A percentile compares a stretch with the other conserved stretches of the same genome.
Conservation (phyloP, 805 yeast genomes). For the Kodamaea nitidulidarum region DNA sequence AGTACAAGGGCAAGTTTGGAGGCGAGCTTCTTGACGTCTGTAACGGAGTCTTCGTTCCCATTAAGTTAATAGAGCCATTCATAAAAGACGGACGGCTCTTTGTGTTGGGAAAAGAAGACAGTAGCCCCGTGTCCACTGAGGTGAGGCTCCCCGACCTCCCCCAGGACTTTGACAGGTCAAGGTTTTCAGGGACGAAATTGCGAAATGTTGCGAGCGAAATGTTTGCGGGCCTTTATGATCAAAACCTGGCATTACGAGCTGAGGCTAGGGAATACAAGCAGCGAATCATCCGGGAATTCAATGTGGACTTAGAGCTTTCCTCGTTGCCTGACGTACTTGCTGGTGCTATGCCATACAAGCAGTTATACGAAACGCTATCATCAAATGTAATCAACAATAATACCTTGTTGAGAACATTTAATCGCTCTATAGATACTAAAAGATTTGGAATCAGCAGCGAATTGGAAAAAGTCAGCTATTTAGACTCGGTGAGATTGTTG, state of each 20-base stretch:
- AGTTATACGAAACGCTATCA: constrained; percentile 35
- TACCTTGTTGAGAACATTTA: not conserved
- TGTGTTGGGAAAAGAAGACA: constrained; percentile 17
- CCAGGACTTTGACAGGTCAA: constrained; percentile 2
- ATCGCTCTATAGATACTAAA: not conserved
- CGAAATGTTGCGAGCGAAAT: constrained; percentile 19
- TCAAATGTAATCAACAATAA: constrained; percentile 20
- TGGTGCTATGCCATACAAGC: constrained; percentile 48
- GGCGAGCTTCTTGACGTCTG: constrained; percentile 64
- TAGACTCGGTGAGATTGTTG: constrained; percentile 6
- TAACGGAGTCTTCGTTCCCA: constrained; percentile 40
- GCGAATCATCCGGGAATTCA: constrained; percentile 13
- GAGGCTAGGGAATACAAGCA: constrained; percentile 17
- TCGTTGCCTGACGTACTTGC: constrained; percentile 44
- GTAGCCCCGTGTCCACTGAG: not conserved
- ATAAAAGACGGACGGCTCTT: constrained; percentile 31
- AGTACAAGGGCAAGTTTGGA: constrained; percentile 73
- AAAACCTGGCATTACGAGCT: constrained; percentile 9
- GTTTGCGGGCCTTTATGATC: constrained; percentile 12
- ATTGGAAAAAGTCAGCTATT: not conserved
- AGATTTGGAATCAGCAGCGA: not conserved
- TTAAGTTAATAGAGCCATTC: constrained; percentile 25
- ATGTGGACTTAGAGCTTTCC: constrained; percentile 7
- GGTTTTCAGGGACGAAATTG: constrained; percentile 4
- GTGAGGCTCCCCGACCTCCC: not conserved